Evolutionary conservation across 1,139 yeast genomes (phyloP).

Genomic region (Suhomyces bribrorum): DNA sequence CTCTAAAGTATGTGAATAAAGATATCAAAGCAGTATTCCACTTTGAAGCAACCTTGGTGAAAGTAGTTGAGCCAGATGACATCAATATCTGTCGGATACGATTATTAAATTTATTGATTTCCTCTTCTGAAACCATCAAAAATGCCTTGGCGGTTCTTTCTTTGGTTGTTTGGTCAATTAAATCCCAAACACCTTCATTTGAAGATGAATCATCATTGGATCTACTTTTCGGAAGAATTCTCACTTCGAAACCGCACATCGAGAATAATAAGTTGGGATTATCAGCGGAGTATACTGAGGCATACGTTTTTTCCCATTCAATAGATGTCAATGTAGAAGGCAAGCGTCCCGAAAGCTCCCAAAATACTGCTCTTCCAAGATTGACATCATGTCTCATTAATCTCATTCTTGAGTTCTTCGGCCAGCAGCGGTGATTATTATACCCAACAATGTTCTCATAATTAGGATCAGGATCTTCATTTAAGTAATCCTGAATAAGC

Average conservation of each 20-base stretch:
- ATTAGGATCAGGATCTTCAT: conserved; percentile 91
- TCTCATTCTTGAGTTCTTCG: conserved; percentile 88
- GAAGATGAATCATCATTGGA: conserved; percentile 48
- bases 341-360: conserved; percentile 82
- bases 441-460: conserved; percentile 86
- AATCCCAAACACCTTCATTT: conserved; percentile 89
- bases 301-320: conserved; percentile 80
- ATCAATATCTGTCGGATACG: conserved; percentile 86
- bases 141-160: conserved; percentile 91
- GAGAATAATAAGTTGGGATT: conserved; percentile 86
- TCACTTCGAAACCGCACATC: conserved; percentile 93
- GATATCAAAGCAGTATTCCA: conserved; percentile 95
- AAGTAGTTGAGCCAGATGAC: conserved; percentile 96
- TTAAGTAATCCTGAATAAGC: conserved; percentile 69
- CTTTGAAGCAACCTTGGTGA: conserved; percentile 89
- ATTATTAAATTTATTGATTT: conserved; percentile 77
- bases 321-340: conserved; percentile 74
- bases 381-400: conserved; percentile 90
- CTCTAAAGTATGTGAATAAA: conserved; percentile 85
- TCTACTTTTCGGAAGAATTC: conserved; percentile 78
- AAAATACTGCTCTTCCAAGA: conserved; percentile 85
- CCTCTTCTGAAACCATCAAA: conserved; percentile 79
- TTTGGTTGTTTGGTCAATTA: conserved; percentile 67
- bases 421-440: conserved; percentile 93
- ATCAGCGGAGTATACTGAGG: conserved; percentile 86